Base-by-base conservation (phyloP, 108 stramenopile species). In the Cyclotella sp. region DNA sequence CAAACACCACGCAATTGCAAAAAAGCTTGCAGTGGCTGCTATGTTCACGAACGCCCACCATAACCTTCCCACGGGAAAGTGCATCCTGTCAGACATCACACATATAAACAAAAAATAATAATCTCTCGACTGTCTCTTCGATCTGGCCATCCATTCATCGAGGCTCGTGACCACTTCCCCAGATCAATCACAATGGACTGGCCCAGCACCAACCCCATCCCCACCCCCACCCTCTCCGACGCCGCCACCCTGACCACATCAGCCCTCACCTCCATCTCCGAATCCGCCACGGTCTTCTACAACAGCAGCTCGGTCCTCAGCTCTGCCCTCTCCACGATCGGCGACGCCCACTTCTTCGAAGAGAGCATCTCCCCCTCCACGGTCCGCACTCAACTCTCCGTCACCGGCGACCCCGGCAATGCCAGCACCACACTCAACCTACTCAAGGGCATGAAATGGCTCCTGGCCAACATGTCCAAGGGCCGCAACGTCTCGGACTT, bases 281-380 rank as follows among this genome's bases (percentile, higher is more conserved):
- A 62, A 34, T 27, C 43, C 15, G 63, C 78, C 72, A 51, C 53
- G n/a, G 70, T 63, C 40, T 55, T 79, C 0, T 59, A 68, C 85
- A 44, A 87, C 80, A 79, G 87, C 84, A 68, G 76, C 81, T 12
- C 69, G 75, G 46, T 81, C 88, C 85, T 90, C 13, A 7, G 30
- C 30, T 34, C 60, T 0, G 91, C 93, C 18, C 74, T 91, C 34
- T 72, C 73, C 57, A 91, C 91, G 5, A 85, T 91, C 29, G 88
- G 88, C 39, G 99, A 99, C 64, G 92, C 96, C 19, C 97, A 98
- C 65, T 98, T 92, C 82, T 98, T 98, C 82, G 98, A 99, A 88
- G 99, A 99, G 83, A 89, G 93, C 46, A 97, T 97, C 67, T 91
- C 91, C 77, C 95, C 98, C 12, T 82, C 87, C 47, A 91, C 95